These are phyloP conservation scores for Emericellopsis atlantica DNA, from an alignment of 2,329 filamentous ascomycete species.

Conservation along the genomic window DNA sequence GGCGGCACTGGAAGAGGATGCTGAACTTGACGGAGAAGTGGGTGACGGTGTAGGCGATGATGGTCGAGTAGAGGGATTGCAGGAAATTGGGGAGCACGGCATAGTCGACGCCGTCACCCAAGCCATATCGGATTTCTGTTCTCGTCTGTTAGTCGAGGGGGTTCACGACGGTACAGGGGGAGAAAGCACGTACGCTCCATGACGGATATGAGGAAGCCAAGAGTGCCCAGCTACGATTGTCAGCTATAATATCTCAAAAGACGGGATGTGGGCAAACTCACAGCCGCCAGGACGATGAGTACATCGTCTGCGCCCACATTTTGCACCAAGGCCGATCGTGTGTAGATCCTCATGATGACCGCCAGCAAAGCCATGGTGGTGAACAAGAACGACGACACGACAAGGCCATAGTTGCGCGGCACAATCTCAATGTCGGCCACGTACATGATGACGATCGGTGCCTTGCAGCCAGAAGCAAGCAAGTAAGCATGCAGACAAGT, in stretches of 20 bases:
- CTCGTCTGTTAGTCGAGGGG: background rate
- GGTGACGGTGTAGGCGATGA: slow-evolving; percentile 11
- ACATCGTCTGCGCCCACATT: slow-evolving; percentile 4
- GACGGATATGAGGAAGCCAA: slow-evolving; percentile 7
- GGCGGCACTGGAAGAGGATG: slow-evolving; percentile 13
- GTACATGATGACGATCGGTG: slow-evolving; percentile 5
- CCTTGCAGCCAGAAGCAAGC: background rate
- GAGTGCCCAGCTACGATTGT: slow-evolving; percentile 5
- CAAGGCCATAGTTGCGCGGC: slow-evolving; percentile 7
- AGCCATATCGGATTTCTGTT: slow-evolving; percentile 11
- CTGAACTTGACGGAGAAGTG: slow-evolving; percentile 14
- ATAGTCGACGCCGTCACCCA: slow-evolving; percentile 7
- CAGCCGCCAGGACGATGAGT: slow-evolving; percentile 5
- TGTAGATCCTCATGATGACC: slow-evolving; percentile 5
- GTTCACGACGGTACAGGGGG: background rate
- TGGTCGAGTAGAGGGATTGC: slow-evolving; percentile 9
- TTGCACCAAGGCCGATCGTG: slow-evolving; percentile 5
- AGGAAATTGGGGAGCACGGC: slow-evolving; percentile 8
- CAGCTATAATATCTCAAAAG: background rate
- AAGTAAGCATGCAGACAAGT: background rate
- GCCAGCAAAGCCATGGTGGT: slow-evolving; percentile 5
- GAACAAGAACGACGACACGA: slow-evolving; percentile 7
- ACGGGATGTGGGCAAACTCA: slow-evolving; percentile 1
- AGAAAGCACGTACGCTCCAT: slow-evolving; percentile 7
- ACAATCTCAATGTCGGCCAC: slow-evolving; percentile 6